These are phyloP conservation scores for Crithidia mellificae DNA, from an alignment of 208 protist genomes.

Conservation along the genomic window DNA sequence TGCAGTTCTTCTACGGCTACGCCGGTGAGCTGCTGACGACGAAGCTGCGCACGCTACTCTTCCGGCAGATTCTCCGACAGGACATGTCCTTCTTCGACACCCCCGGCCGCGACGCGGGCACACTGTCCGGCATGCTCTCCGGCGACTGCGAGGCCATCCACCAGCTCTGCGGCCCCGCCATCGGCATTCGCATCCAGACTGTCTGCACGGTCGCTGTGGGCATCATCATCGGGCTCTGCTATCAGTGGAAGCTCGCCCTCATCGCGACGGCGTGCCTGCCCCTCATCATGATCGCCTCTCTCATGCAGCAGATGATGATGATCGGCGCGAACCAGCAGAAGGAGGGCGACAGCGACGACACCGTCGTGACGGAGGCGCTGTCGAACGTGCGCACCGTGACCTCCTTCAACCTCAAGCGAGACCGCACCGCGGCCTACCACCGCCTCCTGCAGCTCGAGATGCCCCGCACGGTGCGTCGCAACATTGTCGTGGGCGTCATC, in stretches of 20 bases:
- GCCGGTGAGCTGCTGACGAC: slow-evolving; percentile 75
- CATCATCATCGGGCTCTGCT: slow-evolving; percentile 58
- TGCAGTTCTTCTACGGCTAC: slow-evolving; percentile 75
- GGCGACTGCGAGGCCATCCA: slow-evolving; percentile 84
- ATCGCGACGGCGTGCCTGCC: slow-evolving; percentile 63
- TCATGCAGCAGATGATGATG: slow-evolving; percentile 53
- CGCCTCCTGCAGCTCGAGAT: slow-evolving; percentile 27
- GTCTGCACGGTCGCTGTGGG: slow-evolving; percentile 51
- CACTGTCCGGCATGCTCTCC: slow-evolving; percentile 62
- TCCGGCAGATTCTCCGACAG: slow-evolving; percentile 74
- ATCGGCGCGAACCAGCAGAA: slow-evolving; percentile 38
- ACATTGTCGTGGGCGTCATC: slow-evolving; percentile 37
- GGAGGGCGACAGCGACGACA: slow-evolving; percentile 52
- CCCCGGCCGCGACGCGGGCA: slow-evolving; percentile 65
- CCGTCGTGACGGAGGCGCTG: slow-evolving; percentile 67
- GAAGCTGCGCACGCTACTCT: slow-evolving; percentile 59
- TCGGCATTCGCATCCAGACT: slow-evolving; percentile 62
- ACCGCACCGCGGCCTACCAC: slow-evolving; percentile 35
- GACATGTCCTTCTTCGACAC: slow-evolving; percentile 89
- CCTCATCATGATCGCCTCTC: slow-evolving; percentile 40
- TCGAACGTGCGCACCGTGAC: slow-evolving; percentile 72
- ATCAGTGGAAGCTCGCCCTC: slow-evolving; percentile 77
- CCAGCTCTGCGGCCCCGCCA: slow-evolving; percentile 70
- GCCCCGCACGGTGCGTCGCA: slow-evolving; percentile 28
- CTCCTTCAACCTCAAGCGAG: slow-evolving; percentile 70